Evolutionary conservation across 2,329 filamentous ascomycete species (phyloP), one percentile per base, ranked within the genome.

Genomic region (Colletotrichum caudatum): DNA sequence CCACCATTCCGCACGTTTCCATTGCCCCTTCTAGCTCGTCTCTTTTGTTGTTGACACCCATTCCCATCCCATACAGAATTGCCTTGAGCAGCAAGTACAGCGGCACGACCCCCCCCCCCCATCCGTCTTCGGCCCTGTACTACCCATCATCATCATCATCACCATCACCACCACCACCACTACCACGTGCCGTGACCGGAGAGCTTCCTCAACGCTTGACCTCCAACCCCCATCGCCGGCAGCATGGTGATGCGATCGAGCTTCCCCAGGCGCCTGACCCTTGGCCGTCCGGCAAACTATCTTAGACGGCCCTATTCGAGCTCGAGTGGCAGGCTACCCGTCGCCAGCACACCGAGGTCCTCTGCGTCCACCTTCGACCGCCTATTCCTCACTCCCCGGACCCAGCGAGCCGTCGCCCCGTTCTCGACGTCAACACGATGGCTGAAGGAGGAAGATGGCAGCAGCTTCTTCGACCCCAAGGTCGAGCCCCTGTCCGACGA

Each of bases 401-500:
- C 76, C 54, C 77, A 77, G 57, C 75, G 78, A 63, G 67, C 76
- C 39, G 70, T 75, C 35, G 80, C 81, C 6, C 72, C 76, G 26
- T 84, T 84, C 74, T 82, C 82, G 33, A 83, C 82, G 26, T 77
- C 78, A 37, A 74, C 77, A 65, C 74, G 75, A 54, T 72, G 75
- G 46, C 70, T 81, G 39, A 74, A 76, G 50, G 83, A 82, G 62
- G 80, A 83, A 53, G 81, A 80, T 59, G 81, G 80, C 61, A 82
- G 69, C 51, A 83, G 84, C 26, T 88, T 88, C 74, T 87, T 89
- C 70, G 85, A 89, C 74, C 82, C 83, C 9, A 76, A 84, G 7
- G 80, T 84, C 29, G 84, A 87, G 74, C 83, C 86, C 0, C 80
- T 89, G 12, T 84, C 85, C 9, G 86, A 88, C 66, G 86, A 89